These are phyloP conservation scores for Kuraishia piskuri DNA, from an alignment of 805 yeast genomes.

Conservation along the genomic window DNA sequence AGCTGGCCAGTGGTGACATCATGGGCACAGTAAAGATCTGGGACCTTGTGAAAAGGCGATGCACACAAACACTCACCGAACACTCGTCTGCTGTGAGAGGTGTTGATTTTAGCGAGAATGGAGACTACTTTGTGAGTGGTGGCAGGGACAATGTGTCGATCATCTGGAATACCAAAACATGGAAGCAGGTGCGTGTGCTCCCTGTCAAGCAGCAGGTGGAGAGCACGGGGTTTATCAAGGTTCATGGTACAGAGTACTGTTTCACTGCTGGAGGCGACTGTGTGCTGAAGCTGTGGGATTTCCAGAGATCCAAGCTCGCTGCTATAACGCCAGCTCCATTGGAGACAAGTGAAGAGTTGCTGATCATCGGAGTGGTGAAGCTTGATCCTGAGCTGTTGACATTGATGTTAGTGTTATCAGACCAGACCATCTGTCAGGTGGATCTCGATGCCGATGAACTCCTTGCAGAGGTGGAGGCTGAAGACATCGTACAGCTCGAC, in stretches of 20 bases:
- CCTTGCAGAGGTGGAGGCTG: conserved; percentile 14
- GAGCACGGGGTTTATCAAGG: conserved; percentile 48
- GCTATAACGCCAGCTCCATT: conserved; percentile 39
- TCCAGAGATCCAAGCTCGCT: conserved; percentile 35
- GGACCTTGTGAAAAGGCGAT: conserved; percentile 69
- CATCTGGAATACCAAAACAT: conserved; percentile 43
- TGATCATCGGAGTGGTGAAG: conserved; percentile 48
- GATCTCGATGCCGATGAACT: conserved; percentile 21
- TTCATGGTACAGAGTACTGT: conserved; percentile 27
- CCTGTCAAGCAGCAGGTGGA: conserved; percentile 72
- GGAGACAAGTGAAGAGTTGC: conserved; percentile 61
- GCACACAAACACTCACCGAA: conserved; percentile 52
- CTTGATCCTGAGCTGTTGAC: conserved; percentile 20
- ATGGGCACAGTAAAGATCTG: conserved; percentile 48
- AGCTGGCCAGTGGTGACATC: conserved; percentile 62
- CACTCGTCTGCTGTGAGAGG: conserved; percentile 87
- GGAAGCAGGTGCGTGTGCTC: conserved; percentile 54
- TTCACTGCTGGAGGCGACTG: conserved; percentile 78
- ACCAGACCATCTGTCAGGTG: conserved; percentile 66
- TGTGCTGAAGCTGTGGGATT: conserved; percentile 57
- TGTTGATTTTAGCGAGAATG: conserved; percentile 49
- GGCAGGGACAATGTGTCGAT: conserved; percentile 81
- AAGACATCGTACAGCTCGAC: conserved; percentile 27
- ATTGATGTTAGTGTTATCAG: conserved; percentile 58
- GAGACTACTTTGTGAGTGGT: conserved; percentile 59